Evolutionary conservation across 345 rosid genomes (phyloP).

Genomic region (Streptanthus diversifolius): DNA sequence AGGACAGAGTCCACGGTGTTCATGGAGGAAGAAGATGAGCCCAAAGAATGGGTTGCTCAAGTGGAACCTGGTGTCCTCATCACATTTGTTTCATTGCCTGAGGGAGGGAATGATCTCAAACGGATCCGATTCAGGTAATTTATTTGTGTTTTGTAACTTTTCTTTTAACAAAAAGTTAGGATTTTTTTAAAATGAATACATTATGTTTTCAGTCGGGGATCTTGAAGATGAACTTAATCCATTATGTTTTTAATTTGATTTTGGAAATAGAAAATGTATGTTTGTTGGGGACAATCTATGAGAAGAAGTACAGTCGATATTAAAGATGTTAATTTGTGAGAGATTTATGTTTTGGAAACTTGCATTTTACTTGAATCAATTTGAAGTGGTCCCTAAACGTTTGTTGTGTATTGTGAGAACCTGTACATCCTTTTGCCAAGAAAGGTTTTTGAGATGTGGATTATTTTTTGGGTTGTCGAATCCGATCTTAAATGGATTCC

Average conservation of each 20-base stretch:
- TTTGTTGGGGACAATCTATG: conserved; percentile 18
- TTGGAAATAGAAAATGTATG: conserved; percentile 16
- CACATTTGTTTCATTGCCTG: conserved; percentile 80
- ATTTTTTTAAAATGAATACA: neutral
- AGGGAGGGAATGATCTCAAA: conserved; percentile 92
- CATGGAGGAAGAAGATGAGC: conserved; percentile 87
- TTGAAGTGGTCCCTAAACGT: conserved; percentile 33
- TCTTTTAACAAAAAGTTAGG: neutral
- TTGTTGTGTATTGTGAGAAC: neutral
- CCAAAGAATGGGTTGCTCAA: conserved; percentile 99
- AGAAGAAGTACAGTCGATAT: conserved; percentile 14
- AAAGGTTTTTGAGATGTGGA: conserved; percentile 32
- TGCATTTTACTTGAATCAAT: conserved; percentile 22
- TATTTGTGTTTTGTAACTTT: neutral
- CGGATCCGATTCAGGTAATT: conserved; percentile 93
- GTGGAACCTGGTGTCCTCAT: conserved; percentile 99
- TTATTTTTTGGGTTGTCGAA: conserved; percentile 23
- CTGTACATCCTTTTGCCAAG: conserved; percentile 26
- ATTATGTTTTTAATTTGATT: neutral
- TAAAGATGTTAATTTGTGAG: conserved; percentile 9
- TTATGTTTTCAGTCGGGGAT: neutral
- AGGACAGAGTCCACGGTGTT: conserved; percentile 72
- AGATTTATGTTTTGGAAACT: conserved; percentile 11
- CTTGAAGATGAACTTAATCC: neutral
- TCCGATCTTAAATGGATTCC: conserved; percentile 19